These are phyloP conservation scores for Globisporangium paddicum DNA, from an alignment of 352 stramenopile genomes.

Conservation along the genomic window DNA sequence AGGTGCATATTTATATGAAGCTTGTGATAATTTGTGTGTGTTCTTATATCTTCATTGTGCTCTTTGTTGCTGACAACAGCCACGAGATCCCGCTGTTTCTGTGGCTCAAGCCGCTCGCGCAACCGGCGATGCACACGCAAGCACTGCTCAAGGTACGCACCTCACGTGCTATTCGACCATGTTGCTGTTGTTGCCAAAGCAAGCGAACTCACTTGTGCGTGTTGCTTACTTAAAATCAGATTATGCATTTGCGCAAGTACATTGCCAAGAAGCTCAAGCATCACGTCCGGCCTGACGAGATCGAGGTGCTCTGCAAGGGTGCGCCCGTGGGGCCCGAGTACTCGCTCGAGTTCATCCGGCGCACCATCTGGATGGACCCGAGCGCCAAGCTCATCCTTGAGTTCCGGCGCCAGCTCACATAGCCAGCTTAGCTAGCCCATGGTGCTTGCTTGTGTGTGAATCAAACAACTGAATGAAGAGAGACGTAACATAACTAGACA, in stretches of 20 bases:
- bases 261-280: conserved; percentile 42
- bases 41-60: background rate
- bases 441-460: no score
- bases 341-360: conserved; percentile 63
- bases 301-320: conserved; percentile 55
- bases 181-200: background rate
- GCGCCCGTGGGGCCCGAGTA: conserved; percentile 44
- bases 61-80: no score
- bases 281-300: conserved; percentile 33
- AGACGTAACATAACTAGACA: no score
- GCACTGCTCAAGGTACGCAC: conserved; percentile 33
- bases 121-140: conserved; percentile 35
- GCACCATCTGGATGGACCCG: conserved; percentile 45
- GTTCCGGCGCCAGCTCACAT: conserved; percentile 31
- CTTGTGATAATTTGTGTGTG: conserved; percentile 3
- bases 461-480: no score
- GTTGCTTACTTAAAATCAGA: conserved; percentile 23
- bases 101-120: conserved; percentile 22
- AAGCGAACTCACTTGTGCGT: background rate
- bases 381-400: conserved; percentile 46
- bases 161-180: background rate
- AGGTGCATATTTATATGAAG: conserved; percentile 20
- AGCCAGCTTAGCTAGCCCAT: no score
- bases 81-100: conserved; percentile 40
- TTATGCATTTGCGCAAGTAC: conserved; percentile 61